Evolutionary conservation across 1,284 basidiomycete genomes (phyloP), one percentile per base, ranked within the genome.

Genomic region (Phaffia rhodozyma): DNA sequence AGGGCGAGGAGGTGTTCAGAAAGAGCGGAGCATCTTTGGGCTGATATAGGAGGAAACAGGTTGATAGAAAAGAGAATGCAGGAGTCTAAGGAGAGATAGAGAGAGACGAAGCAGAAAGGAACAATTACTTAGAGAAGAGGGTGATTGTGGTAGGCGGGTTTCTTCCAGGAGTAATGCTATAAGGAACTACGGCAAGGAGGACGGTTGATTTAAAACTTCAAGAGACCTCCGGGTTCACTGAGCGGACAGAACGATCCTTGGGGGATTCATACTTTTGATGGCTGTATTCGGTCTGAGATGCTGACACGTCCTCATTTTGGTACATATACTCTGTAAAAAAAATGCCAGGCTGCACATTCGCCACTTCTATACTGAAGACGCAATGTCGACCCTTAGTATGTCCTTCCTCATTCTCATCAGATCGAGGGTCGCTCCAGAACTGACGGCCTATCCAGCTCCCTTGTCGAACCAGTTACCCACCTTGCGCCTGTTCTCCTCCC

Each of bases 401-500:
- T 23, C 29, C 25, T 20, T 61, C 21, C 34, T 43, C 23, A 21
- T 47, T 16, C 9, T 5, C 2, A 16, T n/a, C 18, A 21, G 38
- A 25, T 27, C 5, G 16, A 23, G 2, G 4, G 6, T 29, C 23
- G 48, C 18, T n/a, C 38, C 54, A 62, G 29, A 18, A 13, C 2
- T 38, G 11, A n/a, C 51, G n/a, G 20, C 21, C 20, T 55, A 48
- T 43, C 51, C 20, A 32, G 55, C 30, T 53, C 49, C 51, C 29
- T 30, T 29, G 38, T 60, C 25, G 29, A 34, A 29, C 20, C 54
- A 55, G 54, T 55, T 34, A 34, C 58, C 16, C 53, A 32, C 23
- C 58, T 65, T 21, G 38, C 61, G n/a, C 58, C 63, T 27, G 49
- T 65, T 43, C 18, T 61, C 30, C 59, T 65, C 16, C 63, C 63